Base-by-base conservation (phyloP, 1,139 yeast genomes). In the Sugiyamaella castrensis region DNA sequence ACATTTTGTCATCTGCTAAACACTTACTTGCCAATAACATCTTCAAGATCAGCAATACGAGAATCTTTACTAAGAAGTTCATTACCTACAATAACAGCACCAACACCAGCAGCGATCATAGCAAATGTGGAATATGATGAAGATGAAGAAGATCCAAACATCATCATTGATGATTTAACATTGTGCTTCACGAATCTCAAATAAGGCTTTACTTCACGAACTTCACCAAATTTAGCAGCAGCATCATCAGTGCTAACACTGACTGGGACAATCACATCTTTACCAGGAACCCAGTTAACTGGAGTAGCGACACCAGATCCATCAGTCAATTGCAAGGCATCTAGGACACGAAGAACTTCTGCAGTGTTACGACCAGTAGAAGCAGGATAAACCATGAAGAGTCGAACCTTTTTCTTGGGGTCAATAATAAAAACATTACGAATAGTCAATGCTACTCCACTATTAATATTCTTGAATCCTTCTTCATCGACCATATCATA, bases 401-500 rank as follows among this genome's bases (percentile, higher is more conserved):
- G 76, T 70, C 96, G 82, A 64, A 88, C 80, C 71, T 84, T 88
- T 79, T 88, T 88, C 57, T 74, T 67, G 53, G 96, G 96, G 69
- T 88, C 96, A 66, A 88, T 87, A 67, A 88, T 74, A 71, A 84
- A 88, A 42, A 88, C 96, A 15, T 92, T 83, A 74, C 96, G 85
- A 68, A 88, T 84, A 53, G 96, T 87, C 68, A 83, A 79, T 49
- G 86, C 87, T 49, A 77, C 67, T 19, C 69, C 71, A 54, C 87
- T 86, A 68, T 76, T 79, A 62, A 88, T 74, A 68, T 86, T 85
- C 71, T 84, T 76, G 73, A 86, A 84, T 50, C 91, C 95, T 61
- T 82, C 87, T 70, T 87, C 89, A 69, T 87, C 94, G 60, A 87
- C 85, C 96, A 88, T 88, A 67, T 88, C 96, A 70, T 84, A 88